A percentile compares a stretch with the other conserved stretches of the same genome.
phyloP scores from a whole-genome alignment of 2,329 filamentous ascomycete species.

The Xylaria sp. region DNA sequence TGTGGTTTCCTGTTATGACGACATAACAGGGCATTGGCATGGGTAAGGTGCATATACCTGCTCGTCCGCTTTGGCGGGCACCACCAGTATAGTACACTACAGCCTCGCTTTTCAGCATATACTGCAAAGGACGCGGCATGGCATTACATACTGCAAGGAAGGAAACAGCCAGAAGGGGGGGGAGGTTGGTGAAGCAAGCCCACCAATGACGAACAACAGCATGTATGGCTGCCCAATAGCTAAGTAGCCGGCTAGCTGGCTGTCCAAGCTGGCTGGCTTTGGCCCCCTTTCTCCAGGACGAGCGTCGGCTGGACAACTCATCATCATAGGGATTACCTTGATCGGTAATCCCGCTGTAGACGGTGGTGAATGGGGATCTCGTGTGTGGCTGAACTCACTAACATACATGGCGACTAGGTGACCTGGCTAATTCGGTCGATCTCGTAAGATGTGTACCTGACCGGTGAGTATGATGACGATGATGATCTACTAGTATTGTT shows the following conservation, averaged over 20 bases:
- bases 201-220: slow-evolving; percentile 13
- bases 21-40: slow-evolving; percentile 11
- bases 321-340: background rate
- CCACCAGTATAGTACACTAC: slow-evolving; percentile 3
- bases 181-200: background rate
- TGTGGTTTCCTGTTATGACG: background rate
- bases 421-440: background rate
- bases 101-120: slow-evolving; percentile 30
- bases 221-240: slow-evolving; percentile 40
- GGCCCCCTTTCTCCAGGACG: slow-evolving; percentile 16
- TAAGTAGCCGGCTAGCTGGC: slow-evolving; percentile 19
- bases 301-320: slow-evolving; percentile 31
- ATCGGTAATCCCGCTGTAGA: slow-evolving; percentile 21
- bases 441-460: slow-evolving; percentile 3
- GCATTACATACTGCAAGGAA: background rate
- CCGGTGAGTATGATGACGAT: background rate
- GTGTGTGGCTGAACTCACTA: background rate
- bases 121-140: background rate
- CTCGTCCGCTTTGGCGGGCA: background rate
- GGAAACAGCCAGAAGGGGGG: background rate
- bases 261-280: slow-evolving; percentile 21
- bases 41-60: slow-evolving; percentile 7
- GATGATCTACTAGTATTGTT: slow-evolving; percentile 13
- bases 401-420: background rate
- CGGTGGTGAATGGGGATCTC: background rate